Conservation (phyloP, 225 moss, liverwort and hornwort species). For the Marchantia polymorpha region DNA sequence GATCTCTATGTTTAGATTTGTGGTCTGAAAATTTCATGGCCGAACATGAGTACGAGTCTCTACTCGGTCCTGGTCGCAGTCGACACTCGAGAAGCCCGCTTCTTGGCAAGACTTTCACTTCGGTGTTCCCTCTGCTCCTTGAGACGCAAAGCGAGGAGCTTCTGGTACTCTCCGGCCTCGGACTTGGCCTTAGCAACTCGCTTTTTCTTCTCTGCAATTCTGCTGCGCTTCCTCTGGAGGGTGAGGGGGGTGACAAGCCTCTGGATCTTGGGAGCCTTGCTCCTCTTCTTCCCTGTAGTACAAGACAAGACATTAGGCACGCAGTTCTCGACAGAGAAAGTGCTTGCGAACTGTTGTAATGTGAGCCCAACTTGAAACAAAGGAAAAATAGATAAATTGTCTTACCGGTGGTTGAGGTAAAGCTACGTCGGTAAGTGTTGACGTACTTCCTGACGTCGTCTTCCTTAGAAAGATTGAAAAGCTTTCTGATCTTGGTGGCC, state of each 20-base stretch:
- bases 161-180: conserved; percentile 31
- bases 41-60: too few relatives aligned
- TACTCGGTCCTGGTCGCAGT: conserved; percentile 14
- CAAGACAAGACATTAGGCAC: background rate
- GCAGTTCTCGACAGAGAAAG: background rate
- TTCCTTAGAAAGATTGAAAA: conserved; percentile 85
- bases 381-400: background rate
- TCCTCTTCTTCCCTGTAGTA: conserved; percentile 30
- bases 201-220: conserved; percentile 36
- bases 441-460: conserved; percentile 95
- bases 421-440: conserved; percentile 74
- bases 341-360: background rate
- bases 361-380: background rate
- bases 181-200: conserved; percentile 26
- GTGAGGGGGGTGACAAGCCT: conserved; percentile 40
- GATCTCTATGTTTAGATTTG: background rate
- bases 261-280: conserved; percentile 41
- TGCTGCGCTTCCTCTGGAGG: conserved; percentile 26
- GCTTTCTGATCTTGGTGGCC: conserved; percentile 83
- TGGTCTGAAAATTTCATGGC: background rate
- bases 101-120: conserved; percentile 36
- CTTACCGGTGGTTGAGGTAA: conserved; percentile 57
- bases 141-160: conserved; percentile 25
- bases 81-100: conserved; percentile 28
- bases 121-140: conserved; percentile 35